phyloP scores from a whole-genome alignment of 306 rosid genomes.

The Castanea sativa region DNA sequence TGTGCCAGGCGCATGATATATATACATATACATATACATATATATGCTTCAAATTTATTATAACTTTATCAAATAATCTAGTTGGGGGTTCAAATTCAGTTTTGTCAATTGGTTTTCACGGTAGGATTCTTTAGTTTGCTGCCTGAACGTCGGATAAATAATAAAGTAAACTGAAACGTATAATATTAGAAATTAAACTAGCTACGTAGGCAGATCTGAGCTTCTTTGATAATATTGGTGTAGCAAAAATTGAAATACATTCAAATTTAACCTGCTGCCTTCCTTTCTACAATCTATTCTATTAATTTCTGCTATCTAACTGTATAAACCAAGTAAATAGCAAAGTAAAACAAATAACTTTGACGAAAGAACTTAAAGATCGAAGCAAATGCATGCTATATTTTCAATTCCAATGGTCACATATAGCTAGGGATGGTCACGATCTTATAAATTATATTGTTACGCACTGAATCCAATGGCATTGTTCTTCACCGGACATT shows the following conservation, averaged over 20 bases:
- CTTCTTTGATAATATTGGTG: slow-evolving; percentile 27
- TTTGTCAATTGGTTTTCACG: background rate
- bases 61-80: too few species aligned
- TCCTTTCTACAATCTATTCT: slow-evolving; percentile 24
- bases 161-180: background rate
- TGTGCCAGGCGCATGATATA: too few species aligned
- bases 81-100: background rate
- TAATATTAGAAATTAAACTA: background rate
- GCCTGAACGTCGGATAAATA: background rate
- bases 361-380: background rate
- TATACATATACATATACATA: too few species aligned
- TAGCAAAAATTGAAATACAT: slow-evolving; percentile 11
- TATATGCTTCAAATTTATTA: too few species aligned
- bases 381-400: background rate
- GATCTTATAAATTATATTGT: slow-evolving; percentile 16
- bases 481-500: slow-evolving; percentile 11
- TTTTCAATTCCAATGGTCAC: slow-evolving; percentile 14
- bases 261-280: background rate
- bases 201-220: slow-evolving; percentile 12
- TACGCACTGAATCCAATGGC: slow-evolving; percentile 45
- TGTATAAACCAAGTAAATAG: background rate
- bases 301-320: slow-evolving; percentile 22
- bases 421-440: slow-evolving; percentile 17
- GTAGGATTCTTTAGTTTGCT: slow-evolving; percentile 1
- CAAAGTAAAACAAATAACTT: slow-evolving; percentile 10